Evolutionary conservation across 768 basidiomycete genomes (phyloP), one percentile per base, ranked within the genome.

Genomic region (Postia placenta): DNA sequence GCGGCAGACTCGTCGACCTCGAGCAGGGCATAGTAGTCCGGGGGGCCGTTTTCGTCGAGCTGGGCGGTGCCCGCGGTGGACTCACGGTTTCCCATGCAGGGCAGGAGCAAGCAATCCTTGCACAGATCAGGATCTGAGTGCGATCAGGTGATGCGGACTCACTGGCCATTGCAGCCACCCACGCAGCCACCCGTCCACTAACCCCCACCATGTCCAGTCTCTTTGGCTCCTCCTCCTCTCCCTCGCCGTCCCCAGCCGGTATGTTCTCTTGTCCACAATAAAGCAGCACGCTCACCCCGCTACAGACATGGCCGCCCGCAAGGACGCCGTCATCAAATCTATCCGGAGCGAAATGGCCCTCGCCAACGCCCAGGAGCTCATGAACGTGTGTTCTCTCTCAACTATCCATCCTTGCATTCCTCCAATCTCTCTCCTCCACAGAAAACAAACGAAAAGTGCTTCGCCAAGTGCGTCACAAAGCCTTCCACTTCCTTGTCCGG

Each of bases 401-500:
- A 23, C 17, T 28, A 11, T 39, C 20, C 23, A 30, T n/a, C 24
- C 14, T 39, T 24, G 27, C n/a, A n/a, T n/a, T n/a, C n/a, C n/a
- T n/a, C n/a, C n/a, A n/a, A n/a, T n/a, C n/a, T n/a, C 4, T 4
- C 27, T 14, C 28, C 22, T 5, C 2, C 22, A 15, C 58, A 92
- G 88, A 89, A 85, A 80, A 75, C 81, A 12, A 85, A 78, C 53
- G 86, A 91, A 49, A 81, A 82, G 56, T 92, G 89, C 66, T 92
- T 74, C 65, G 61, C 71, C 44, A 87, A 87, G 59, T 92, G 90
- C 55, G 70, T 92, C 30, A 74, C 80, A 6, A 92, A 88, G 57
- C 90, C 90, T 0, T 80, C 80, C 11, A 70, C 73, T 4, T 81
- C 85, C 1, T 68, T 91, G 51, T 81, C 83, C 5, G 69, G 73